Evolutionary conservation across 768 basidiomycete species (phyloP), one percentile per base, ranked within the genome.

Genomic region (Tulasnella sp.): DNA sequence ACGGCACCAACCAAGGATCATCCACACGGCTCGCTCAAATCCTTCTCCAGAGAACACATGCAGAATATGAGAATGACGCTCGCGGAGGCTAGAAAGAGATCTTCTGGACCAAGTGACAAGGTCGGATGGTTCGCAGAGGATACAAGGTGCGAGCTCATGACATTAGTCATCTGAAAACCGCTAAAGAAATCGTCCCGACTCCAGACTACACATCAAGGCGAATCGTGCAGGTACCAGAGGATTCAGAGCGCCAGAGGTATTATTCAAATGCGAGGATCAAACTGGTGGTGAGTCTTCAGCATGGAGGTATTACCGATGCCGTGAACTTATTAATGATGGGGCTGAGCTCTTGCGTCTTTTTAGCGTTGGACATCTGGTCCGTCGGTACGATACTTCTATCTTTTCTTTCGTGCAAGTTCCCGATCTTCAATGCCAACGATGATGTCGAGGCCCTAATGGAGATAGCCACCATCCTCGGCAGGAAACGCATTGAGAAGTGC

Each of bases 351-450:
- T n/a, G 8, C 27, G 21, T 19, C 1, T 41, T 65, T 8, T 25
- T 27, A 99, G 96, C 94, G 1, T 85, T 98, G 67, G 96, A 99
- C 65, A 80, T 98, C 48, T 99, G 96, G 96, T 85, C 93, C 0
- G 89, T 82, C 5, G 96, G 96, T 0, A 83, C 85, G 66, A 96
- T 97, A 54, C 72, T 99, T 0, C 77, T 98, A 4, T 93, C 93
- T 73, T 93, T 97, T 73, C 75, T 99, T 34, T 85, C 84, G 0
- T 80, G 82, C 45, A 96, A 94, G 65, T 99, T 97, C 67, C 96
- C 96, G 1, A 71, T 97, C 27, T 92, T 98, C 72, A 87, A 91
- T 65, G 91, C 92, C 19, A 87, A 80, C 65, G 92, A 98, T 66
- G 96, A 99, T 68, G 79, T 84, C 34, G 94, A 99, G 70, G 96